Conservation (phyloP, 2,329 filamentous ascomycete genomes). For the Pseudopyricularia javanii region DNA sequence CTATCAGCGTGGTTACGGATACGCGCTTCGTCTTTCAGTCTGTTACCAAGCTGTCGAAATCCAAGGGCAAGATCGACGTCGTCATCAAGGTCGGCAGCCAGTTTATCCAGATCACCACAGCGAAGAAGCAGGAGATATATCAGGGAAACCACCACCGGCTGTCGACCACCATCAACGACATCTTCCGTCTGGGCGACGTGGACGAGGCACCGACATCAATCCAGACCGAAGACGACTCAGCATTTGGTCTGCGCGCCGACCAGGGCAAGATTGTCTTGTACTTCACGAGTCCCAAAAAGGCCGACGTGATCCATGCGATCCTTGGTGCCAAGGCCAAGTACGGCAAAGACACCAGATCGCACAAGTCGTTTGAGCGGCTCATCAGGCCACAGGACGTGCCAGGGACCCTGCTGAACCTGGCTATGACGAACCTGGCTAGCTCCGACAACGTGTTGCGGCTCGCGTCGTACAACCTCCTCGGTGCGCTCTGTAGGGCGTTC, state of each 20-base stretch:
- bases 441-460: slow-evolving; percentile 46
- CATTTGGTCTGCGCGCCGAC: slow-evolving; percentile 55
- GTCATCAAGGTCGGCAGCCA: slow-evolving; percentile 56
- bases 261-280: slow-evolving; percentile 62
- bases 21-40: slow-evolving; percentile 53
- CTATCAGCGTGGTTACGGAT: slow-evolving; percentile 55
- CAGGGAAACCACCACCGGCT: slow-evolving; percentile 42
- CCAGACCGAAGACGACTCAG: slow-evolving; percentile 52
- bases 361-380: slow-evolving; percentile 51
- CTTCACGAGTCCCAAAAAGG: slow-evolving; percentile 54
- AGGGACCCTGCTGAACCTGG: slow-evolving; percentile 55
- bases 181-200: slow-evolving; percentile 55
- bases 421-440: slow-evolving; percentile 54
- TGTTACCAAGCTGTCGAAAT: slow-evolving; percentile 53
- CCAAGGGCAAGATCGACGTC: slow-evolving; percentile 59
- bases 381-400: slow-evolving; percentile 60
- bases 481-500: slow-evolving; percentile 55
- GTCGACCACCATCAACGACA: slow-evolving; percentile 55
- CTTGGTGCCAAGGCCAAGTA: slow-evolving; percentile 51
- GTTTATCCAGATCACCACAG: slow-evolving; percentile 58
- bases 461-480: slow-evolving; percentile 55
- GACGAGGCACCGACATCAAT: slow-evolving; percentile 55
- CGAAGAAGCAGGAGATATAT: slow-evolving; percentile 56
- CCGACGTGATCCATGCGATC: slow-evolving; percentile 51
- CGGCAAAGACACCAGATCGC: slow-evolving; percentile 47